Evolutionary conservation across 768 basidiomycete genomes (phyloP), one percentile per base, ranked within the genome.

Genomic region (Mycena epipterygia): DNA sequence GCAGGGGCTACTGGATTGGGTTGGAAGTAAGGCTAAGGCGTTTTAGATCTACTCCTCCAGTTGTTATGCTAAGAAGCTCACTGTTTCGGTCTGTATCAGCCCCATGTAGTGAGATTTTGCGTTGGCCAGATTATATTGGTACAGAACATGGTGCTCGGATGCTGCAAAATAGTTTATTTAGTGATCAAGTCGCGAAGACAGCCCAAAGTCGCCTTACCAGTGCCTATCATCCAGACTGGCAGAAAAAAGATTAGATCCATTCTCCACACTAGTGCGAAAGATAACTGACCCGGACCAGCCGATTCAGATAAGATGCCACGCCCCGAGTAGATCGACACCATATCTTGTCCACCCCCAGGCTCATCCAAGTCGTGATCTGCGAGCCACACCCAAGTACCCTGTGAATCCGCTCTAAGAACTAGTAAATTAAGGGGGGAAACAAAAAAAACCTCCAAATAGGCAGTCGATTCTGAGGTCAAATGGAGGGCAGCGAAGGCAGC

Each of bases 311-410:
- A 79, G 53, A 95, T 88, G 3, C 94, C 94, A 21, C 94, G 89
- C 0, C 92, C 94, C 13, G 88, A 84, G 74, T 85, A 95, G 27
- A 92, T 73, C 14, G 57, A 56, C 65, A 46, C 30, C 37, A 5
- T 87, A 86, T 42, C 89, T 80, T 74, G 91, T 89, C 8, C 81
- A 78, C 21, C 77, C 72, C 27, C 84, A 79, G 51, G 82, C 76
- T 27, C 82, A 68, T 95, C 94, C 27, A 94, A 84, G 67, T 95
- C 91, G 74, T 95, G 94, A 75, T 95, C 94, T n/a, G n/a, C n/a
- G n/a, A n/a, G n/a, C n/a, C n/a, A n/a, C n/a, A n/a, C n/a, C 94
- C 93, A 95, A n/a, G 89, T 87, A 35, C 90, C 91, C 91, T 92
- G 57, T n/a, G 41, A 32, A 53, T 33, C 27, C 64, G 42, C 32